phyloP scores from a whole-genome alignment of 2,329 filamentous ascomycete species.

The Domatiomyces catenatus region DNA sequence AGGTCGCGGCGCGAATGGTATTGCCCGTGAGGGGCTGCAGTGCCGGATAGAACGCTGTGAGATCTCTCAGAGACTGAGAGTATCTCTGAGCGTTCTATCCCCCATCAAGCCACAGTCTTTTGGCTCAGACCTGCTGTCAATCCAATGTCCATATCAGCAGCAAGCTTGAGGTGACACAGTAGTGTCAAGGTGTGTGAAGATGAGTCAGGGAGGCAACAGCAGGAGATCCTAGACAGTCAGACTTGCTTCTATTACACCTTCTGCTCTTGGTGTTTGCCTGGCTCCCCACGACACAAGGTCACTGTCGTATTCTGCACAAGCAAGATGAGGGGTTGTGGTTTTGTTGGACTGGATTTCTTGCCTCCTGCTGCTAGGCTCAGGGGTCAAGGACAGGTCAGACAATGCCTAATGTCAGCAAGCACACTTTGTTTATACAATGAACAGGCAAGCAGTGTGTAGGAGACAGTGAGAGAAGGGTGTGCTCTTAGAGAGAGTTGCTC shows the following conservation, averaged over 20 bases:
- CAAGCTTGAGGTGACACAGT: neutral
- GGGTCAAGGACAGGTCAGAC: neutral
- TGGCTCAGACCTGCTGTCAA: neutral
- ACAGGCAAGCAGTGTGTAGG: neutral
- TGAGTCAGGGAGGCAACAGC: neutral
- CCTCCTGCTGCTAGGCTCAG: neutral
- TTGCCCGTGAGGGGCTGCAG: slow-evolving; percentile 24
- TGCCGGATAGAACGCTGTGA: slow-evolving; percentile 38
- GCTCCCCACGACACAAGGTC: neutral
- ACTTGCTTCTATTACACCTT: neutral
- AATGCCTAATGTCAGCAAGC: neutral
- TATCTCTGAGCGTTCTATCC: slow-evolving; percentile 37
- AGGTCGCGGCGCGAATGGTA: neutral
- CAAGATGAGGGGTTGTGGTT: neutral
- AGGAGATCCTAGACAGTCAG: neutral
- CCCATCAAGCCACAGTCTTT: slow-evolving; percentile 21
- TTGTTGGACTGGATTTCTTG: neutral
- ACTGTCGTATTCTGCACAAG: neutral
- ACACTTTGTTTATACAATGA: neutral
- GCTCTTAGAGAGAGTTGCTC: neutral
- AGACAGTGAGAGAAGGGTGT: neutral
- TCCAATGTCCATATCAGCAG: slow-evolving; percentile 1
- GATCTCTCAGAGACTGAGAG: slow-evolving; percentile 34
- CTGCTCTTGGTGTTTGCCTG: neutral
- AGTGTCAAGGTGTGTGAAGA: neutral